phyloP scores from a whole-genome alignment of 1,284 basidiomycete species.

The Boletellus deceptivus region DNA sequence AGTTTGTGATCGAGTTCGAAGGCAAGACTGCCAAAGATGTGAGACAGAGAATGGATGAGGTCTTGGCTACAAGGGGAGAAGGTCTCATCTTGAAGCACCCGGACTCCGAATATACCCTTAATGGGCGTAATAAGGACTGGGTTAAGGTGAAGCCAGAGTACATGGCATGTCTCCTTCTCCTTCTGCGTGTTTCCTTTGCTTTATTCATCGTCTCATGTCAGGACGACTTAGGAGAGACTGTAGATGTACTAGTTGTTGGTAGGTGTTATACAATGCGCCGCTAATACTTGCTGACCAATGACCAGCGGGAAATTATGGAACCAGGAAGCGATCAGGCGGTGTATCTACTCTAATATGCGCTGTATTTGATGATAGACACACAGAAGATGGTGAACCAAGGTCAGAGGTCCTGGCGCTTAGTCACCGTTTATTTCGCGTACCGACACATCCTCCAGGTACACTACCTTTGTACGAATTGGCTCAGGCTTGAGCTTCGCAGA shows the following conservation, averaged over 20 bases:
- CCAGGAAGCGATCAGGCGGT: constrained; percentile 71
- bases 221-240: constrained; percentile 87
- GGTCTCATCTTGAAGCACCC: constrained; percentile 90
- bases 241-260: constrained; percentile 88
- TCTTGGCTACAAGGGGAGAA: constrained; percentile 83
- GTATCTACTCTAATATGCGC: constrained; percentile 79
- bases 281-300: neutral
- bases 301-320: constrained; percentile 72
- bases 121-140: constrained; percentile 87
- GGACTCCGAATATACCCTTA: constrained; percentile 74
- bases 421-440: neutral
- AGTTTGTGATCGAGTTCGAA: constrained; percentile 69
- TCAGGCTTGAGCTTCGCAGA: constrained; percentile 82
- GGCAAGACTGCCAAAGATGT: constrained; percentile 82
- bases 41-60: constrained; percentile 69
- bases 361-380: constrained; percentile 65
- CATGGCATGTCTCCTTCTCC: constrained; percentile 55
- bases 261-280: constrained; percentile 20
- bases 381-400: constrained; percentile 60
- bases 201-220: constrained; percentile 31
- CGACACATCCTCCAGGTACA: constrained; percentile 49
- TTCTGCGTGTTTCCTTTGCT: neutral
- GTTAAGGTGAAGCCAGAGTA: constrained; percentile 95
- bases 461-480: constrained; percentile 82
- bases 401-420: constrained; percentile 30